phyloP scores from a whole-genome alignment of 352 stramenopile genomes.

The Globisporangium paddicum region DNA sequence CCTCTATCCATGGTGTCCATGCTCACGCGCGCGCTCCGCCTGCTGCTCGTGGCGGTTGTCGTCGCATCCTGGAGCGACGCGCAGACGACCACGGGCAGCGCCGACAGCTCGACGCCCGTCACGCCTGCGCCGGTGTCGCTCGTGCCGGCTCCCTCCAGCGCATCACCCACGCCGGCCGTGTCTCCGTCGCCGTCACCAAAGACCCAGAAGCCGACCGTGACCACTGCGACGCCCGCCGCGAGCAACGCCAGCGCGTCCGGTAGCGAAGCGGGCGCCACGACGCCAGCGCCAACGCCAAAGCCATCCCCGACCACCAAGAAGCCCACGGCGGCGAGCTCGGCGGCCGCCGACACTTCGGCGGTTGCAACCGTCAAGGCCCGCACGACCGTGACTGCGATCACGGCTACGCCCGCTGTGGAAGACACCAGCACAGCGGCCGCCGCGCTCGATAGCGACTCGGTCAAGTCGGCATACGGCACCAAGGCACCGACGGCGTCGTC shows the following conservation, averaged over 20 bases:
- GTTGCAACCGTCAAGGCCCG: conserved; percentile 19
- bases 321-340: conserved; percentile 3
- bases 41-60: conserved; percentile 7
- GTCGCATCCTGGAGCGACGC: conserved; percentile 1
- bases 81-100: conserved; percentile 3
- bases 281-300: conserved; percentile 11
- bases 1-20: conserved; percentile 10
- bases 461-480: conserved; percentile 48
- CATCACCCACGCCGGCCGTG: conserved; percentile 14
- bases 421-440: conserved; percentile 20
- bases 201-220: conserved; percentile 20
- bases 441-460: conserved; percentile 29
- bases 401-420: conserved; percentile 16
- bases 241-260: conserved; percentile 1
- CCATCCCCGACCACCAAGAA: conserved; percentile 9
- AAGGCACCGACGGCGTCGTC: conserved; percentile 25
- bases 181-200: conserved; percentile 19
- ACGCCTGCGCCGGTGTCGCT: background rate
- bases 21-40: conserved; percentile 8
- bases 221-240: conserved; percentile 11
- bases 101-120: background rate
- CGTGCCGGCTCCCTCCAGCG: background rate
- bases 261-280: conserved; percentile 12
- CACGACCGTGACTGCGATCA: conserved; percentile 17
- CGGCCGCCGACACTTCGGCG: conserved; percentile 8